phyloP scores from a whole-genome alignment of 257 asterid species.

The Leptodermis oblonga region DNA sequence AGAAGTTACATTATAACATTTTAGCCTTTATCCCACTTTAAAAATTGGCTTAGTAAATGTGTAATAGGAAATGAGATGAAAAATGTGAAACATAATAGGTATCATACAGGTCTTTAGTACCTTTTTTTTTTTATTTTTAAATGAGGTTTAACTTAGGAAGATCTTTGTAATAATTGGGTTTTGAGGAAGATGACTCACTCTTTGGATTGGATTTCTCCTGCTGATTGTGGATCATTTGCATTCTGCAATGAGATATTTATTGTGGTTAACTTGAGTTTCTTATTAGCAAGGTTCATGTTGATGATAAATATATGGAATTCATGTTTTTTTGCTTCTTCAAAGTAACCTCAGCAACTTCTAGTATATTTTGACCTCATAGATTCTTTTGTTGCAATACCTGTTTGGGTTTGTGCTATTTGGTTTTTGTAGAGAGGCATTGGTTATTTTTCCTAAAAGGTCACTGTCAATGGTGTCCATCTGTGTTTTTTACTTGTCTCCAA shows the following conservation, averaged over 20 bases:
- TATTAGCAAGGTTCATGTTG: background rate
- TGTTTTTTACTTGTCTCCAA: background rate
- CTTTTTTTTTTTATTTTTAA: background rate
- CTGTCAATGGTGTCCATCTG: background rate
- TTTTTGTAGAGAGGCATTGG: background rate
- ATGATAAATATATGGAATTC: background rate
- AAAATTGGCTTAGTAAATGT: background rate
- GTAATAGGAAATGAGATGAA: background rate
- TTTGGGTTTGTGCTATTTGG: background rate
- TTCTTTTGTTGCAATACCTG: background rate
- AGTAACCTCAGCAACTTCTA: background rate
- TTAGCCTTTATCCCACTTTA: too few relatives aligned
- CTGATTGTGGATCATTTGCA: background rate
- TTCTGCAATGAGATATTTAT: background rate
- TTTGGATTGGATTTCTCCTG: background rate
- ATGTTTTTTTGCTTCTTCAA: background rate
- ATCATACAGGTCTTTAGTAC: background rate
- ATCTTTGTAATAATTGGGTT: background rate
- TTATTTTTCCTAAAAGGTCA: background rate
- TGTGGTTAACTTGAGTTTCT: background rate
- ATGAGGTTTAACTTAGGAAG: too few relatives aligned
- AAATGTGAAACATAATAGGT: background rate
- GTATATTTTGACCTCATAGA: background rate
- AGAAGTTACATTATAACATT: background rate
- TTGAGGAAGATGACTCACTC: background rate